Percentiles rank a stretch among this genome's conserved stretches.
Evolutionary conservation across 2,329 filamentous ascomycete species (phyloP).

Genomic region (Penicillium verrucosum): DNA sequence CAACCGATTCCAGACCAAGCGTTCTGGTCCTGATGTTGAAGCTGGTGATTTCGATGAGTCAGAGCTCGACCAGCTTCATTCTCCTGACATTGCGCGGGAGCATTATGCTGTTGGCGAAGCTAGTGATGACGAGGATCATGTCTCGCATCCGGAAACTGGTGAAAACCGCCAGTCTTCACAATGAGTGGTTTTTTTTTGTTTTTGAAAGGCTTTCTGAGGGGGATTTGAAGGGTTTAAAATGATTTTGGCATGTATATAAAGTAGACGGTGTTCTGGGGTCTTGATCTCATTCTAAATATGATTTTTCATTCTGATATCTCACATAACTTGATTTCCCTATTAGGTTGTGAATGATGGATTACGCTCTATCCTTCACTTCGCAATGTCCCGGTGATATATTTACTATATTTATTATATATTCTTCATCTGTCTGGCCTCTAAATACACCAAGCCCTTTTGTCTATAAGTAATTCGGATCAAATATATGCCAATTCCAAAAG

Average conservation of each 20-base stretch:
- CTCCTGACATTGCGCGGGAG: conserved; percentile 33
- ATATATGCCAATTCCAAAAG: background rate
- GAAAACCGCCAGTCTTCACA: conserved; percentile 7
- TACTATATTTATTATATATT: background rate
- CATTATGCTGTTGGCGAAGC: conserved; percentile 51
- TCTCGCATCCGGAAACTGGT: background rate
- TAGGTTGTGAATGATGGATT: background rate
- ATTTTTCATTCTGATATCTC: background rate
- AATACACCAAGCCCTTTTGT: conserved; percentile 5
- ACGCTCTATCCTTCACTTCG: background rate
- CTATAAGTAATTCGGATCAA: background rate
- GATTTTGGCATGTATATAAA: conserved; percentile 7
- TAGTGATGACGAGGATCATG: conserved; percentile 36
- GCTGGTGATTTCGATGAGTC: conserved; percentile 61
- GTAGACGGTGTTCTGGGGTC: background rate
- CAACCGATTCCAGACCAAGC: conserved; percentile 48
- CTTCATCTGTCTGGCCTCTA: background rate
- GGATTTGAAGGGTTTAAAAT: background rate
- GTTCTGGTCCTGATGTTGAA: conserved; percentile 52
- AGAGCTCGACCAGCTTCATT: conserved; percentile 56
- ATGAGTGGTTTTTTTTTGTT: background rate
- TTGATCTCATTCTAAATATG: background rate
- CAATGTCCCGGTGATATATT: background rate
- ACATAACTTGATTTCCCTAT: background rate
- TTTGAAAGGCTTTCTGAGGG: background rate